Conservation (phyloP, 2,329 filamentous ascomycete species). For the Ceratocystis destructans region DNA sequence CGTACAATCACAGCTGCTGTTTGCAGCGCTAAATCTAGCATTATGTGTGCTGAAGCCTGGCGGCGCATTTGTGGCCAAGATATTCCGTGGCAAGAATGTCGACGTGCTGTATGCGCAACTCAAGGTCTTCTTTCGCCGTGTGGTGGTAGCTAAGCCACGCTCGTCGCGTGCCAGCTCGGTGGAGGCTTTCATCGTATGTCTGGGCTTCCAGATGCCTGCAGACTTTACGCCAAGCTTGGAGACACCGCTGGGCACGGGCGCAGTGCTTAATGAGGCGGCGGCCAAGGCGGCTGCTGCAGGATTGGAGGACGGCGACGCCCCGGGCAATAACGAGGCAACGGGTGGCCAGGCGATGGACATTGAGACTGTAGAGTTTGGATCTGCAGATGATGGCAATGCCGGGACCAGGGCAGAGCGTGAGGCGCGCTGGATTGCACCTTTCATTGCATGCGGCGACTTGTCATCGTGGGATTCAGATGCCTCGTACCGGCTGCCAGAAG, state of each 20-base stretch:
- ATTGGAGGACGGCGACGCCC: constrained; percentile 30
- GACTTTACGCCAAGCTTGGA: constrained; percentile 66
- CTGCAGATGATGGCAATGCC: constrained; percentile 10
- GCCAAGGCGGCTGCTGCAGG: constrained; percentile 28
- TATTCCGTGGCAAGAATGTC: constrained; percentile 90
- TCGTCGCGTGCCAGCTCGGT: constrained; percentile 93
- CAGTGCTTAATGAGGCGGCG: constrained; percentile 21
- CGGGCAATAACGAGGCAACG: constrained; percentile 10
- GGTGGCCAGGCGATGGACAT: constrained; percentile 13
- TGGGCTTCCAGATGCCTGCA: constrained; percentile 68
- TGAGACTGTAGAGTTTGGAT: constrained; percentile 23
- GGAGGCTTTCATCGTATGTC: constrained; percentile 91
- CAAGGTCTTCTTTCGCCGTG: constrained; percentile 72
- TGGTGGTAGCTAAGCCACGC: constrained; percentile 83
- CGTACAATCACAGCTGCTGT: constrained; percentile 88
- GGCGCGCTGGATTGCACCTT: constrained; percentile 75
- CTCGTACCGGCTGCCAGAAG: constrained; percentile 76
- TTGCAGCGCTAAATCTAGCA: constrained; percentile 83
- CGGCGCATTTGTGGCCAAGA: constrained; percentile 95
- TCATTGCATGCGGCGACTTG: constrained; percentile 92
- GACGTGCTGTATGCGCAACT: constrained; percentile 89
- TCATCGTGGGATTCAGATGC: constrained; percentile 93
- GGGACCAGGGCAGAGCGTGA: constrained; percentile 21
- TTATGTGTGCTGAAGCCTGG: constrained; percentile 85
- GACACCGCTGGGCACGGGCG: constrained; percentile 55